Conservation (phyloP, 2,329 filamentous ascomycete species). For the Sporothrix curviconia region DNA sequence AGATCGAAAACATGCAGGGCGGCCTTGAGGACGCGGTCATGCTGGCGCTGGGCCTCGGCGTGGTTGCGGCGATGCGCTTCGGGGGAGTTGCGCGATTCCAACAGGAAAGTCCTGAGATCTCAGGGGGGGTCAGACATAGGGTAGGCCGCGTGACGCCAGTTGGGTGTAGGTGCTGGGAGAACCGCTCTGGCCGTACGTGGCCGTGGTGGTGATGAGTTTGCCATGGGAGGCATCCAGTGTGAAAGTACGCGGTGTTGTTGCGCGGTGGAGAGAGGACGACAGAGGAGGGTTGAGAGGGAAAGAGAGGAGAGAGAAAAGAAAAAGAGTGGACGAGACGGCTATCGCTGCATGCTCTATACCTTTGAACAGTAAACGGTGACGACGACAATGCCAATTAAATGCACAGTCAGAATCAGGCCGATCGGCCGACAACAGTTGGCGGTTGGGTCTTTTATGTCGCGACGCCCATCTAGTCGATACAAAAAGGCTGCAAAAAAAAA, state of each 20-base stretch:
- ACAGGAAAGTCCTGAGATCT: conserved; percentile 25
- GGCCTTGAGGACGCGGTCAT: conserved; percentile 23
- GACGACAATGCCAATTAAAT: too few relatives aligned
- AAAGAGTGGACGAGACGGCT: too few relatives aligned
- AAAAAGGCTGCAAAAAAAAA: too few relatives aligned
- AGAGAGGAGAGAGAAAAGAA: neutral
- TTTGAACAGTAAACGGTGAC: too few relatives aligned
- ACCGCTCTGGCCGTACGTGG: neutral
- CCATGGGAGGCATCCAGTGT: conserved; percentile 20
- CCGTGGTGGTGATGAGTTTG: conserved; percentile 25
- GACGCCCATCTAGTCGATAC: too few relatives aligned
- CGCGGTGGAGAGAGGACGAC: neutral
- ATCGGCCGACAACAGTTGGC: too few relatives aligned
- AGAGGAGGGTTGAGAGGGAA: neutral
- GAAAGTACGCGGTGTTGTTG: neutral
- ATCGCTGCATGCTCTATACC: too few relatives aligned
- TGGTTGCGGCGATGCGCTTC: conserved; percentile 26
- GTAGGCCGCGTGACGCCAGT: conserved; percentile 9
- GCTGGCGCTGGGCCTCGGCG: conserved; percentile 25
- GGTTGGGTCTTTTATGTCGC: too few relatives aligned
- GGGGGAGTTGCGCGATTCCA: conserved; percentile 28
- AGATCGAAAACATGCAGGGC: conserved; percentile 21
- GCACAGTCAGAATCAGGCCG: too few relatives aligned
- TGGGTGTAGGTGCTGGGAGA: neutral
- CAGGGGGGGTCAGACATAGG: conserved; percentile 14